Base-by-base conservation (phyloP, 2,329 filamentous ascomycete genomes). In the Ceratocystis colombiana region DNA sequence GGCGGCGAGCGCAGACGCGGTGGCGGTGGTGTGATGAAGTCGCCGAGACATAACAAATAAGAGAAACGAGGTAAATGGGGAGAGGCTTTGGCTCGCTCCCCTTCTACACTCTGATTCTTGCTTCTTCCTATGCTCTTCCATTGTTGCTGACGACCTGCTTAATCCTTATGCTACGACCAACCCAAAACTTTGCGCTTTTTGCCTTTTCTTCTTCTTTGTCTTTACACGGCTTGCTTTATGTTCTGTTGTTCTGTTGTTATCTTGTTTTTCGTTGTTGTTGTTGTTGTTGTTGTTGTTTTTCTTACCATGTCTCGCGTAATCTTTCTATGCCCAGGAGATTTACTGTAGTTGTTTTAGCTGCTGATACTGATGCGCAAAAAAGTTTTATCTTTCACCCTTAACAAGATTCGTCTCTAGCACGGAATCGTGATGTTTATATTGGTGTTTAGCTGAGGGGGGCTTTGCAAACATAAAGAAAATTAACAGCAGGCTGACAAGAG, bases 1-100 rank as follows among this genome's bases (percentile, higher is more conserved):
- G 82, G 81, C 15, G 77, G 77, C 64, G 79, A 80, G 50, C 81
- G 80, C 74, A 76, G 75, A 70, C 55, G 55, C 55, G 55, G 55
- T 0, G 73, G 72, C 62, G 71, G 71, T 10, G 75, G 77, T 64
- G 74, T 80, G n/a, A 76, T 74, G 64, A 80, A 80, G 72, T 73
- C 74, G 17, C 65, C 67, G 22, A 62, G 62, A 41, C 53, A 62
- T 25, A 66, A 62, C 15, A 61, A 64, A 44, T 61, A 57, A 37
- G 20, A 37, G 41, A 33, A 41, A 12, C 45, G 2, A 28, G 64
- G 22, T 10, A 37, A 22, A 62, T 59, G 46, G 62, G 22, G 41
- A 25, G 44, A 15, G 22, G 17, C 57, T 37, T 28, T 53, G 37
- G 22, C 45, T 59, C 5, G 22, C 45, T 48, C 33, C 6, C 30